phyloP scores from a whole-genome alignment of 2,329 filamentous ascomycete genomes.

The Hortaea werneckii region DNA sequence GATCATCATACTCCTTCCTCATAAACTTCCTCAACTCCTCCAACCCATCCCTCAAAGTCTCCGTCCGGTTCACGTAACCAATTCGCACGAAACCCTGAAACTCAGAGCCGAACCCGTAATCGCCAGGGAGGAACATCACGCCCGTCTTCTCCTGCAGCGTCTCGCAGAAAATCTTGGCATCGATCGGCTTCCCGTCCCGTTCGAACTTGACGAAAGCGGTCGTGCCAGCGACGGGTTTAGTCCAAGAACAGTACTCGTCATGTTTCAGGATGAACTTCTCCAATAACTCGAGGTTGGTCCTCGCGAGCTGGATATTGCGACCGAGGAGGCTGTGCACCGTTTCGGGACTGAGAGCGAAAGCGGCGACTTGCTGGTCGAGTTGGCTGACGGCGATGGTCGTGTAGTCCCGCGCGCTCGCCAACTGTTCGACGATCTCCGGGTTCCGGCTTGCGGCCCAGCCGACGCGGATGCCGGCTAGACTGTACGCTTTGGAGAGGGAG shows the following conservation, averaged over 20 bases:
- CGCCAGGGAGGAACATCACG: conserved; percentile 65
- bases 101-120: conserved; percentile 61
- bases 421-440: conserved; percentile 49
- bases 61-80: conserved; percentile 64
- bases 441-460: conserved; percentile 72
- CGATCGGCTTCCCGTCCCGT: conserved; percentile 50
- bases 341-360: conserved; percentile 57
- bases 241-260: conserved; percentile 55
- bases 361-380: conserved; percentile 65
- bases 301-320: conserved; percentile 57
- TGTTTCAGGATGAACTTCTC: conserved; percentile 58
- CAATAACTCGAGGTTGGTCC: conserved; percentile 56
- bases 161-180: conserved; percentile 63
- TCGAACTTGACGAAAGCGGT: conserved; percentile 67
- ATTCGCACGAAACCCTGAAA: conserved; percentile 68
- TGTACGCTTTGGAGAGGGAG: conserved; percentile 81
- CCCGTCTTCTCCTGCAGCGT: conserved; percentile 58
- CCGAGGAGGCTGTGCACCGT: conserved; percentile 55
- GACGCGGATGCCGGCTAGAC: conserved; percentile 67
- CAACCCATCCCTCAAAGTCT: conserved; percentile 57
- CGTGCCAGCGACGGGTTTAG: conserved; percentile 66
- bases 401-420: conserved; percentile 63
- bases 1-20: conserved; percentile 46
- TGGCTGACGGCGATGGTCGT: conserved; percentile 80
- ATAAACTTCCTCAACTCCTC: conserved; percentile 45